A percentile compares a stretch with the other conserved stretches of the same genome.
phyloP scores from a whole-genome alignment of 2,329 filamentous ascomycete species.

The Xylaria sp. region DNA sequence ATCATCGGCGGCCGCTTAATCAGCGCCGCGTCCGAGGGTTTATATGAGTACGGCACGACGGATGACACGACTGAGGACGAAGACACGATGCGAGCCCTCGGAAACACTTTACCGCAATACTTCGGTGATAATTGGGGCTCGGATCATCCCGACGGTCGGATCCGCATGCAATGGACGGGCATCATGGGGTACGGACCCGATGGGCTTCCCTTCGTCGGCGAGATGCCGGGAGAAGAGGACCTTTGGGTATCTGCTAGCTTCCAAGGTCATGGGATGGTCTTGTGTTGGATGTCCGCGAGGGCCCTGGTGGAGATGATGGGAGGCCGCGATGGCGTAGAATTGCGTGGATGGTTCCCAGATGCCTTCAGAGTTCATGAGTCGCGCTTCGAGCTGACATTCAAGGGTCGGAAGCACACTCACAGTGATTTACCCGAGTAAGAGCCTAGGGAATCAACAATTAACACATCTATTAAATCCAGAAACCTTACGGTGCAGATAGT shows the following conservation, averaged over 20 bases:
- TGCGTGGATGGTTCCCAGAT: conserved; percentile 58
- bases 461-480: too few species aligned
- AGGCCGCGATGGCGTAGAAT: conserved; percentile 40
- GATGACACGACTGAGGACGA: conserved; percentile 60
- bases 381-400: conserved; percentile 48
- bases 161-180: conserved; percentile 58
- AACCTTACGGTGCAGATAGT: too few species aligned
- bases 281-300: conserved; percentile 64
- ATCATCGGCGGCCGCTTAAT: conserved; percentile 66
- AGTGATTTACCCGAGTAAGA: neutral
- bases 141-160: conserved; percentile 47
- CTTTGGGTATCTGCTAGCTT: conserved; percentile 66
- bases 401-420: conserved; percentile 37
- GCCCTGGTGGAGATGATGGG: conserved; percentile 62
- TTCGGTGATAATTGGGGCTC: conserved; percentile 60
- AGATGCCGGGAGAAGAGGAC: conserved; percentile 50
- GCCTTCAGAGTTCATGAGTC: conserved; percentile 54
- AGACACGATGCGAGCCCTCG: conserved; percentile 55
- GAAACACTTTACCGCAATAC: conserved; percentile 50
- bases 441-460: neutral
- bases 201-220: conserved; percentile 58
- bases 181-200: conserved; percentile 64
- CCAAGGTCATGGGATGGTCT: conserved; percentile 71
- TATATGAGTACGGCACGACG: conserved; percentile 59
- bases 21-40: conserved; percentile 48